phyloP scores from a whole-genome alignment of 2,329 filamentous ascomycete genomes.

The Hymenoscyphus albidus region DNA sequence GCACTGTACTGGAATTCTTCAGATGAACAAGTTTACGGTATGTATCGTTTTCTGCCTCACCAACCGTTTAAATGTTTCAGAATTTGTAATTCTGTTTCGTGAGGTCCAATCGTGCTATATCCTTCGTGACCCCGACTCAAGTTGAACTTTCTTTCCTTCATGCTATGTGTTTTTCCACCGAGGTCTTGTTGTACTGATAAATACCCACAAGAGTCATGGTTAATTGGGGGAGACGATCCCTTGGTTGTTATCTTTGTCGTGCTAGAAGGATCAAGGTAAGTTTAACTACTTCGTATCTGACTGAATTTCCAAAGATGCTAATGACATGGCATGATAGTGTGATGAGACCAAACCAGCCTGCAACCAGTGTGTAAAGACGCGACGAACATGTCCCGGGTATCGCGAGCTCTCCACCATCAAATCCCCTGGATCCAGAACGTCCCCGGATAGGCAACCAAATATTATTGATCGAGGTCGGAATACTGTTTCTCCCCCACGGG shows the following conservation, averaged over 20 bases:
- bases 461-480: not conserved
- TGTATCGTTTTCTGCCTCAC: too few species aligned
- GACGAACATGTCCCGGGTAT: not conserved
- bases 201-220: not conserved
- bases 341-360: not conserved
- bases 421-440: not conserved
- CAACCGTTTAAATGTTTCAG: too few species aligned
- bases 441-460: not conserved
- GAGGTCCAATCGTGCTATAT: too few species aligned
- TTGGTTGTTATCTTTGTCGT: constrained; percentile 1
- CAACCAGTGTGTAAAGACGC: not conserved
- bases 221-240: not conserved
- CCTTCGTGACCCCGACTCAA: too few species aligned
- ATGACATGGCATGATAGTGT: not conserved
- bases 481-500: not conserved
- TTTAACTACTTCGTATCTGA: not conserved
- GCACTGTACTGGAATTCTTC: too few species aligned
- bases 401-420: not conserved
- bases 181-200: too few species aligned
- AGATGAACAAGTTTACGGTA: too few species aligned
- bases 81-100: too few species aligned
- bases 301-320: not conserved
- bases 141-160: too few species aligned
- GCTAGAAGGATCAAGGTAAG: not conserved
- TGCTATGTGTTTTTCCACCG: too few species aligned